phyloP scores from a whole-genome alignment of 441 rosid genomes.

The Corymbia calophylla region DNA sequence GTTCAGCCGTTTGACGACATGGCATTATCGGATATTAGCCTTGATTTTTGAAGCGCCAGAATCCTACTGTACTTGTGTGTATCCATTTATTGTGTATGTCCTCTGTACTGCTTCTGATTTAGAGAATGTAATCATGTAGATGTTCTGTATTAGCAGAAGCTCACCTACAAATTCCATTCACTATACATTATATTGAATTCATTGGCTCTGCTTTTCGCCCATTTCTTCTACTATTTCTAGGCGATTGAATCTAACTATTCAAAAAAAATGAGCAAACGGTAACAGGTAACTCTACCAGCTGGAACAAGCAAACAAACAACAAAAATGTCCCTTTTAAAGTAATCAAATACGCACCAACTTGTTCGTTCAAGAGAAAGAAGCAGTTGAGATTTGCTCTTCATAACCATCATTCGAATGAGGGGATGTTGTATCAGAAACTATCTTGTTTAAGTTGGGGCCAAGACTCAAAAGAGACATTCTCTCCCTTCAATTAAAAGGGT shows the following conservation, averaged over 20 bases:
- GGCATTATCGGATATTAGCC: not conserved
- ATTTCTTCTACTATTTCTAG: not conserved
- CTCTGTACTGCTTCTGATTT: not conserved
- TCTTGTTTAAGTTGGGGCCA: not conserved
- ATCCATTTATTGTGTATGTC: not conserved
- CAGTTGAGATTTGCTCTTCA: not conserved
- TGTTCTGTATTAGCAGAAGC: not conserved
- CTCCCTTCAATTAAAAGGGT: constrained; percentile 26
- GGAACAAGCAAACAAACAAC: constrained; percentile 13
- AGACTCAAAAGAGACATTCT: constrained; percentile 8
- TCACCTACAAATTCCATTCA: not conserved
- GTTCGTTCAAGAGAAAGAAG: not conserved
- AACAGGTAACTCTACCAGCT: not conserved
- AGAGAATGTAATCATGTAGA: not conserved
- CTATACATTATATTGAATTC: not conserved
- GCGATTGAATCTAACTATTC: not conserved
- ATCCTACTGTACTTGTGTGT: not conserved
- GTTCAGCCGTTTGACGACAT: not conserved
- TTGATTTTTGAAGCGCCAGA: not conserved
- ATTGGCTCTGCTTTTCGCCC: not conserved
- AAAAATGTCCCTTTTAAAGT: not conserved
- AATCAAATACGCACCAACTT: not conserved
- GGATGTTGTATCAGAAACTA: not conserved
- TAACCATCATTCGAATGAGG: not conserved
- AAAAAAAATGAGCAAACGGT: not conserved